phyloP scores from a whole-genome alignment of 495 filamentous ascomycete species.

The Penicillium ochrochloron region DNA sequence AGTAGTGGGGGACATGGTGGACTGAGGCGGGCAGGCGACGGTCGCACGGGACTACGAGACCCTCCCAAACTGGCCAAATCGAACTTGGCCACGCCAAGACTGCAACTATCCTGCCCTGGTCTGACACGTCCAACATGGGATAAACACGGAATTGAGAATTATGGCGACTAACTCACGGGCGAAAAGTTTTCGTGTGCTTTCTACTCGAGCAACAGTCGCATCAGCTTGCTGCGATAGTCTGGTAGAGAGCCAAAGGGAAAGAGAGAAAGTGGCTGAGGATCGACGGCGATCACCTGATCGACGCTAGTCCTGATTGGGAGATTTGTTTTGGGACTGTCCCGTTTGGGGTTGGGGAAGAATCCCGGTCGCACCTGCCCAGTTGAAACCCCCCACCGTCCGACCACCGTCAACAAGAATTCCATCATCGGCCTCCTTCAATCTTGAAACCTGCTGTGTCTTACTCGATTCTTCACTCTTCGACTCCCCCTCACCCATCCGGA shows the following conservation, averaged over 20 bases:
- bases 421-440: conserved; percentile 21
- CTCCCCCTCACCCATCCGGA: neutral
- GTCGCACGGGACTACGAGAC: conserved; percentile 36
- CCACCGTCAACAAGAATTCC: conserved; percentile 36
- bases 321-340: conserved; percentile 48
- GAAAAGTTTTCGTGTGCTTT: no score
- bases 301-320: conserved; percentile 44
- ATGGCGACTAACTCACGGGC: neutral
- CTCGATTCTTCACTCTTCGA: neutral
- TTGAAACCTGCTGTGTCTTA: conserved; percentile 1
- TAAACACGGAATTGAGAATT: neutral
- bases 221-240: neutral
- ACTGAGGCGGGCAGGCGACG: conserved; percentile 9
- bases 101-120: conserved; percentile 15
- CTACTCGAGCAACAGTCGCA: neutral
- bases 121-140: conserved; percentile 9
- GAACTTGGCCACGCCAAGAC: conserved; percentile 24
- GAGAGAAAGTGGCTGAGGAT: conserved; percentile 25
- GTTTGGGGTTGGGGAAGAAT: conserved; percentile 33
- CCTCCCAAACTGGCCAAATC: conserved; percentile 23
- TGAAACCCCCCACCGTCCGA: conserved; percentile 8
- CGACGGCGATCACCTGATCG: conserved; percentile 37
- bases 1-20: neutral
- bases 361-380: conserved; percentile 35
- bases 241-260: neutral